Percentiles rank a stretch among this genome's conserved stretches.
Conservation (phyloP, 2,329 filamentous ascomycete species). For the Cladosporium sp. region DNA sequence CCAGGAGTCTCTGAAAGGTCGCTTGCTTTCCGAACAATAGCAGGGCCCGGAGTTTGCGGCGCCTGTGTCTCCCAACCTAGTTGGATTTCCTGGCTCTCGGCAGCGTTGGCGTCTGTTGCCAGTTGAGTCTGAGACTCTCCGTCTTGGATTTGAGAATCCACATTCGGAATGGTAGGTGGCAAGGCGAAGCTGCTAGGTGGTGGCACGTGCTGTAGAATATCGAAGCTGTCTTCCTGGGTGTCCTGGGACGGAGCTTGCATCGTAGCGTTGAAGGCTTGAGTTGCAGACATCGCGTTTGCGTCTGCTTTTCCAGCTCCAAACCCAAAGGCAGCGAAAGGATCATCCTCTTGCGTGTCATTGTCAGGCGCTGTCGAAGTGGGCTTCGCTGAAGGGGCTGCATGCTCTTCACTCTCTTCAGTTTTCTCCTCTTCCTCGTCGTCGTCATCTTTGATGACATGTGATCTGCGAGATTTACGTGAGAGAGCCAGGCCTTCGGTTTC, state of each 20-base stretch:
- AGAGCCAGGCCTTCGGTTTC: slow-evolving; percentile 13
- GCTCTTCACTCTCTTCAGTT: neutral
- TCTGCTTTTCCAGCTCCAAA: slow-evolving; percentile 20
- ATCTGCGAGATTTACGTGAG: slow-evolving; percentile 25
- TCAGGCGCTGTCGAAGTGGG: slow-evolving; percentile 5
- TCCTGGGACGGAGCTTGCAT: slow-evolving; percentile 33
- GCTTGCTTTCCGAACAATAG: slow-evolving; percentile 19
- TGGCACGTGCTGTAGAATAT: slow-evolving; percentile 30
- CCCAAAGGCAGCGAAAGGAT: slow-evolving; percentile 31
- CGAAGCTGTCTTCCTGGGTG: slow-evolving; percentile 40
- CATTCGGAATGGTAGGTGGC: slow-evolving; percentile 20
- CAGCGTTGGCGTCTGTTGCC: slow-evolving; percentile 10
- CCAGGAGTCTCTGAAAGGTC: slow-evolving; percentile 28
- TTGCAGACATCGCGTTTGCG: slow-evolving; percentile 27
- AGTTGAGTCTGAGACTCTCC: slow-evolving; percentile 8
- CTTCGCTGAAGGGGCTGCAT: neutral
- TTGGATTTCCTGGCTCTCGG: slow-evolving; percentile 32
- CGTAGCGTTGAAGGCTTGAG: slow-evolving; percentile 32
- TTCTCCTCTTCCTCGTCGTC: slow-evolving; percentile 30
- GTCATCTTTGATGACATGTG: slow-evolving; percentile 31
- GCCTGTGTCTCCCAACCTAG: slow-evolving; percentile 32
- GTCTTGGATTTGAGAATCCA: slow-evolving; percentile 32
- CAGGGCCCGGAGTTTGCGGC: slow-evolving; percentile 26
- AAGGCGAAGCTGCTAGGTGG: slow-evolving; percentile 27
- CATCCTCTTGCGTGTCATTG: slow-evolving; percentile 19